Conservation (phyloP, 73 alveolate species). For the Paramecium sexaurelia region DNA sequence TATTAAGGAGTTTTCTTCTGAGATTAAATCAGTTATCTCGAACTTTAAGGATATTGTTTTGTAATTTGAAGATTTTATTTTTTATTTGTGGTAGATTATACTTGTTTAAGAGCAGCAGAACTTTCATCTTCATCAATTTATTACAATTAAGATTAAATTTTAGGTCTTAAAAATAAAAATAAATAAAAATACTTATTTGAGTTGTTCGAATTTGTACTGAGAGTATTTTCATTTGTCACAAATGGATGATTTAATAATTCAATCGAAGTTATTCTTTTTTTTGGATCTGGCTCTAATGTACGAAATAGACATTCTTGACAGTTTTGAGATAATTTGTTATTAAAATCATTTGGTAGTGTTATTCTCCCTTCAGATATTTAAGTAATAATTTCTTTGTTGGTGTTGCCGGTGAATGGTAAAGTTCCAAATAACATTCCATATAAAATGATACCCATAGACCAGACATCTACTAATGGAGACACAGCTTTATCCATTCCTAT, state of each 20-base stretch:
- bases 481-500: slow-evolving; percentile 57
- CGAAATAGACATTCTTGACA: slow-evolving; percentile 48
- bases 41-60: neutral
- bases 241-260: slow-evolving; percentile 61
- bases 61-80: neutral
- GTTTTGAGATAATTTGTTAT: neutral
- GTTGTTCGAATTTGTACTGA: neutral
- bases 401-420: slow-evolving; percentile 78
- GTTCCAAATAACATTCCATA: slow-evolving; percentile 71
- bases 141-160: neutral
- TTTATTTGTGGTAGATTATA: neutral
- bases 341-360: slow-evolving; percentile 10
- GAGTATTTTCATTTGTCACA: neutral
- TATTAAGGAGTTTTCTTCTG: neutral
- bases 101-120: neutral
- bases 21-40: neutral
- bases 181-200: neutral
- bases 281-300: slow-evolving; percentile 49
- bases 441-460: slow-evolving; percentile 76
- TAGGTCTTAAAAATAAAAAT: neutral
- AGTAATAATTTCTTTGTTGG: slow-evolving; percentile 56
- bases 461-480: slow-evolving; percentile 69
- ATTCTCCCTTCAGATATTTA: slow-evolving; percentile 46
- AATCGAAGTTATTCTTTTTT: slow-evolving; percentile 23
- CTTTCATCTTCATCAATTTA: neutral